These are phyloP conservation scores for Stentor roeselii DNA, from an alignment of 73 alveolate species.

Conservation along the genomic window DNA sequence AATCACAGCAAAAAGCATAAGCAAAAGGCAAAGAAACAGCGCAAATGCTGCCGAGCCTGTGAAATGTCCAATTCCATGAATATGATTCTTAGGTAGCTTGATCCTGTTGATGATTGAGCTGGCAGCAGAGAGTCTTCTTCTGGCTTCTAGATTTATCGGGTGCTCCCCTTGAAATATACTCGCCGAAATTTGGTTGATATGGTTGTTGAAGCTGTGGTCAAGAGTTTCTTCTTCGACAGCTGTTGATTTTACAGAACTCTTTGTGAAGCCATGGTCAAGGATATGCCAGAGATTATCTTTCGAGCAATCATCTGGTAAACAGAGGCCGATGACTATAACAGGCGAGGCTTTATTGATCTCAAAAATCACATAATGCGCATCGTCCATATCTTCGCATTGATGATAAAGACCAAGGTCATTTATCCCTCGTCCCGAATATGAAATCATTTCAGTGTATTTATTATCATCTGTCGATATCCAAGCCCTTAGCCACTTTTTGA, in stretches of 20 bases:
- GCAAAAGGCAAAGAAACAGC: neutral
- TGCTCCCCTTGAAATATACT: too few species aligned
- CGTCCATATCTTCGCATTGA: neutral
- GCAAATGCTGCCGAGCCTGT: neutral
- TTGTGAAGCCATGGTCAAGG: too few species aligned
- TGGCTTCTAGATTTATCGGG: neutral
- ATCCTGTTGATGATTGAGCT: neutral
- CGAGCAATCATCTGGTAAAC: constrained; percentile 19
- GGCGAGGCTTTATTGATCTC: neutral
- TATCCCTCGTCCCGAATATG: constrained; percentile 9
- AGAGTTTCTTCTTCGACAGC: neutral
- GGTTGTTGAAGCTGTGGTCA: too few species aligned
- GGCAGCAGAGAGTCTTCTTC: neutral
- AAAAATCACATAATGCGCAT: neutral
- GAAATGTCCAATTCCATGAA: neutral
- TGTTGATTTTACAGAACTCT: neutral
- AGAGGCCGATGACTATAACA: constrained; percentile 6
- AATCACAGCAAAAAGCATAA: neutral
- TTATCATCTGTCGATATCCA: neutral
- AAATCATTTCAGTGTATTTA: neutral
- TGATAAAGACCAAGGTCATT: constrained; percentile 12
- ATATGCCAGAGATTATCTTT: neutral
- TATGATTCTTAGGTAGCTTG: neutral
- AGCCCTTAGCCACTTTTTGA: neutral
- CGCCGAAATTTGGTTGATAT: neutral